Base-by-base conservation (phyloP, 2,329 filamentous ascomycete genomes). In the Pseudogymnoascus sp. region DNA sequence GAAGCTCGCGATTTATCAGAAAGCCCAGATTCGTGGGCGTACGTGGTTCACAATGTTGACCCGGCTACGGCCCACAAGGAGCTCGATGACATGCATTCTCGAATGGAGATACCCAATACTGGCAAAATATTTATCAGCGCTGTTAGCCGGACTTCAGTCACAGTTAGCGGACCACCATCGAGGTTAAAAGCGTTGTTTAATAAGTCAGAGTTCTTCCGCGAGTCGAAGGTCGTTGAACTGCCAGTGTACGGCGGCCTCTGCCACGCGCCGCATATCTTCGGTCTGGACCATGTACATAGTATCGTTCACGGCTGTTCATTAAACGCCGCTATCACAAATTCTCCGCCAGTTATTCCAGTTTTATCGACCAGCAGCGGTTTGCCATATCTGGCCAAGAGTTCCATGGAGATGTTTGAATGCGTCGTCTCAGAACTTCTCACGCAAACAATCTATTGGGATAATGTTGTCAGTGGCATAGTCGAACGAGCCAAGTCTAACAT, bases 231-330 rank as follows among this genome's bases (percentile, higher is more conserved):
- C n/a, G 6, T 56, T 18, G 49, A 8, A 14, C 9, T 56, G 8
- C 49, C 49, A 34, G 49, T 56, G 23, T 56, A 56, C 28, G 49
- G 49, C 28, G 49, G 49, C 4, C 25, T 56, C 49, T 56, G 49
- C 9, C 49, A 56, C 11, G 25, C 49, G n/a, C 49, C 49, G n/a
- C 49, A 56, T 34, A 34, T 56, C 8, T 56, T 56, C n/a, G 49
- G 49, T 7, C 28, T 18, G n/a, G 8, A 34, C n/a, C n/a, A 56
- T 56, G 49, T 34, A 56, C 49, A 34, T 34, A 56, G 28, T 31
- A 18, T 56, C 28, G 28, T 56, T 34, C 49, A 56, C 11, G 25
- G 49, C 28, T 34, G 49, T 34, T 12, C 49, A 34, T 34, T 56
- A 56, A 56, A 56, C 49, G 25, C 28, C 9, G 5, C 28, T 4